Percentiles rank a stretch among this genome's conserved stretches.
Evolutionary conservation across 2,329 filamentous ascomycete species (phyloP).

Genomic region (Microcyclosporella mali): DNA sequence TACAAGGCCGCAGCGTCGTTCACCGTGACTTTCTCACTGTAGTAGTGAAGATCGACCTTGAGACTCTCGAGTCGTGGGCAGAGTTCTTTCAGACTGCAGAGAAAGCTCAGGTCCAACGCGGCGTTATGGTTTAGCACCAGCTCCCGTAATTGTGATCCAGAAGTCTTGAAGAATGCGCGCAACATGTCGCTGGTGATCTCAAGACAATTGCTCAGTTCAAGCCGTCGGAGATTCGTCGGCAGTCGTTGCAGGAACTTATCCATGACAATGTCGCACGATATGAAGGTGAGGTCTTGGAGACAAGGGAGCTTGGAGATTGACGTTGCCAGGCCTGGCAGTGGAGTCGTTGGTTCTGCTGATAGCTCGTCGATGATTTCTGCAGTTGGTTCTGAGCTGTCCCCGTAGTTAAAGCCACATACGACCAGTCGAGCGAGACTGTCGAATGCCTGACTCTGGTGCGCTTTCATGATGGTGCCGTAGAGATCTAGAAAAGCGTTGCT

Average conservation of each 20-base stretch:
- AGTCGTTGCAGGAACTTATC: slow-evolving; percentile 61
- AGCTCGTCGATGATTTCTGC: slow-evolving; percentile 15
- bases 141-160: slow-evolving; percentile 61
- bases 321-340: slow-evolving; percentile 32
- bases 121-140: slow-evolving; percentile 74
- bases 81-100: slow-evolving; percentile 56
- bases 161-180: slow-evolving; percentile 56
- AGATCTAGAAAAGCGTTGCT: slow-evolving; percentile 14
- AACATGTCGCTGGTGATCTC: slow-evolving; percentile 64
- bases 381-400: slow-evolving; percentile 24
- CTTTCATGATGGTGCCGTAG: slow-evolving; percentile 28
- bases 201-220: slow-evolving; percentile 75
- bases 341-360: neutral
- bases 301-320: slow-evolving; percentile 54
- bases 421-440: slow-evolving; percentile 49
- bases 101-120: slow-evolving; percentile 67
- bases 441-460: slow-evolving; percentile 44
- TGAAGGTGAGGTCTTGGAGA: slow-evolving; percentile 63
- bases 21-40: slow-evolving; percentile 60
- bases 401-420: slow-evolving; percentile 43
- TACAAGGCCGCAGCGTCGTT: slow-evolving; percentile 72
- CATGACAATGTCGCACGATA: slow-evolving; percentile 68
- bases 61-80: slow-evolving; percentile 68
- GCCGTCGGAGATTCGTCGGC: slow-evolving; percentile 57
- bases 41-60: slow-evolving; percentile 73